phyloP scores from a whole-genome alignment of 371 early-diverging fungal species.

The Rhizomucor miehei region DNA sequence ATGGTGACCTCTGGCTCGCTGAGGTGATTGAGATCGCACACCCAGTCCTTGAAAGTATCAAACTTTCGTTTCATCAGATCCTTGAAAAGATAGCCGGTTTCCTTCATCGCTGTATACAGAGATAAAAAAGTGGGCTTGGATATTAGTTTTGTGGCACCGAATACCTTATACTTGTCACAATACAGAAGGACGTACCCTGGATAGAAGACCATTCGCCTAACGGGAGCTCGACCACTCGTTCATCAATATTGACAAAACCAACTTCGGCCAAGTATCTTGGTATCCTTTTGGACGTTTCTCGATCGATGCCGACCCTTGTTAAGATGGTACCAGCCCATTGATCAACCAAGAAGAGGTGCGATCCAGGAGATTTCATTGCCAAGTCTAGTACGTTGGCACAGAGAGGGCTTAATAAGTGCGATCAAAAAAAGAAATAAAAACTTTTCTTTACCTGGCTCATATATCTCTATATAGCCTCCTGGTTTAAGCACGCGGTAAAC shows the following conservation, averaged over 20 bases:
- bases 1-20: slow-evolving; percentile 2
- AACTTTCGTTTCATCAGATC: slow-evolving; percentile 19
- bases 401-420: no score
- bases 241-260: slow-evolving; percentile 9
- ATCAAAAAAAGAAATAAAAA: no score
- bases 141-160: no score
- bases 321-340: slow-evolving; percentile 8
- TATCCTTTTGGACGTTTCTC: slow-evolving; percentile 2
- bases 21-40: slow-evolving; percentile 7
- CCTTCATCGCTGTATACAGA: slow-evolving; percentile 10
- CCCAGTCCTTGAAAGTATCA: slow-evolving; percentile 6
- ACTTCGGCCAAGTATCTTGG: not conserved
- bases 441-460: slow-evolving; percentile 8
- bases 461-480: slow-evolving; percentile 24
- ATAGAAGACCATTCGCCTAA: slow-evolving; percentile 17
- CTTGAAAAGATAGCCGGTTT: slow-evolving; percentile 19
- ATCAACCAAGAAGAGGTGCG: slow-evolving; percentile 5
- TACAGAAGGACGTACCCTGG: slow-evolving; percentile 18
- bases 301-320: slow-evolving; percentile 5
- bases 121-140: no score
- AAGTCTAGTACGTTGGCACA: slow-evolving; percentile 5
- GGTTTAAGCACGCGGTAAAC: slow-evolving; percentile 32
- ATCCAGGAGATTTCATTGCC: slow-evolving; percentile 10
- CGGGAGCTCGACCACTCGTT: slow-evolving; percentile 13
- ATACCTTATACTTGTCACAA: no score